Base-by-base conservation (phyloP, 2,329 filamentous ascomycete species). In the Dactylellina cionopaga region DNA sequence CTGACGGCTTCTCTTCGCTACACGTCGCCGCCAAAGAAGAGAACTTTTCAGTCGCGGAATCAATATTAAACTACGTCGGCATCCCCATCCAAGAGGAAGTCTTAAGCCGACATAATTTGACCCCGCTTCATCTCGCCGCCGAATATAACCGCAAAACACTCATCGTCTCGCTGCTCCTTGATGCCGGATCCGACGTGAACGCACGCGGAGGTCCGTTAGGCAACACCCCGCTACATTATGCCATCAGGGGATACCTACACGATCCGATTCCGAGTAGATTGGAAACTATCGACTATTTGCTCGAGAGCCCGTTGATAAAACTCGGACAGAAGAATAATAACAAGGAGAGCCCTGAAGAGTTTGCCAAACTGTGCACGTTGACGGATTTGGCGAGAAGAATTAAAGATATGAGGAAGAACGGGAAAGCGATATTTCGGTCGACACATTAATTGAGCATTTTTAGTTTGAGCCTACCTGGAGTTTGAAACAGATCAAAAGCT, bases 401-500 rank as follows among this genome's bases (percentile, higher is more conserved):
- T 29, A 72, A 72, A 37, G 68, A 72, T 49, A 72, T 72, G 68
- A 56, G 68, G 39, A 72, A 72, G 59, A 72, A 72, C 17, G 68
- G 68, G 24, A 72, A 72, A 39, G 68, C 68, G 35, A 72, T 72
- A 4, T 72, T 72, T 25, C n/a, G 68, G 35, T 63, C 49, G 33
- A 65, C 59, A 2, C 59, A 72, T 44, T 58, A 10, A 51, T 10
- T 44, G 19, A 3, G 19, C 15, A 19, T 44, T 44, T 5, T 44
- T 44, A 44, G 22, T 44, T 49, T 47, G n/a, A 9, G n/a, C n/a
- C n/a, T n/a, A n/a, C n/a, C n/a, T n/a, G n/a, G n/a, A n/a, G n/a
- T n/a, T n/a, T n/a, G n/a, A n/a, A n/a, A n/a, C n/a, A n/a, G n/a
- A n/a, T n/a, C n/a, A n/a, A n/a, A n/a, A n/a, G n/a, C n/a, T n/a